These are phyloP conservation scores for Hericium rajendrae DNA, from an alignment of 768 basidiomycete species.

Conservation along the genomic window DNA sequence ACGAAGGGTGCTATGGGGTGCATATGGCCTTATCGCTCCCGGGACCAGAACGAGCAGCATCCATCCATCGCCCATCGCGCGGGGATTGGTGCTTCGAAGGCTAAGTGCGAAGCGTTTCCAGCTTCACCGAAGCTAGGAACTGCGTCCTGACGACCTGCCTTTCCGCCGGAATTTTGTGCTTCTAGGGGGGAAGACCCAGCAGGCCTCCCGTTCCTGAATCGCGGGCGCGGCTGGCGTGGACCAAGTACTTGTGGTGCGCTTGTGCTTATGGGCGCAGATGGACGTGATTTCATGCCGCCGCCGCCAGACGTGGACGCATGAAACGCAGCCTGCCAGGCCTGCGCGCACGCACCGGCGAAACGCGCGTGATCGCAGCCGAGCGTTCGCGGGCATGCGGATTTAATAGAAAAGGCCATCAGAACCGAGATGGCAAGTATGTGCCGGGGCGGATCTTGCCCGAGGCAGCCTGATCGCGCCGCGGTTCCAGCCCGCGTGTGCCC, in stretches of 20 bases:
- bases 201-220: too few species aligned
- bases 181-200: too few species aligned
- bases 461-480: neutral
- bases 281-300: too few species aligned
- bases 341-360: neutral
- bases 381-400: neutral
- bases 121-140: neutral
- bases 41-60: too few species aligned
- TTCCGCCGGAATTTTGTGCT: too few species aligned
- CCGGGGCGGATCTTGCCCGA: neutral
- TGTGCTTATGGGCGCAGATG: too few species aligned
- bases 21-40: too few species aligned
- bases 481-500: neutral
- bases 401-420: constrained; percentile 1
- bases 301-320: too few species aligned
- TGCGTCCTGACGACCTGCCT: neutral
- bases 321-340: too few species aligned
- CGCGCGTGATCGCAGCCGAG: neutral
- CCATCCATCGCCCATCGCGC: neutral
- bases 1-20: too few species aligned
- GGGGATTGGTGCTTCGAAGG: neutral
- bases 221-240: too few species aligned
- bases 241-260: too few species aligned
- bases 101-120: neutral
- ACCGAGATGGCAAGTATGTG: neutral